Evolutionary conservation across 768 basidiomycete genomes (phyloP).

Genomic region (Amanita thiersii): DNA sequence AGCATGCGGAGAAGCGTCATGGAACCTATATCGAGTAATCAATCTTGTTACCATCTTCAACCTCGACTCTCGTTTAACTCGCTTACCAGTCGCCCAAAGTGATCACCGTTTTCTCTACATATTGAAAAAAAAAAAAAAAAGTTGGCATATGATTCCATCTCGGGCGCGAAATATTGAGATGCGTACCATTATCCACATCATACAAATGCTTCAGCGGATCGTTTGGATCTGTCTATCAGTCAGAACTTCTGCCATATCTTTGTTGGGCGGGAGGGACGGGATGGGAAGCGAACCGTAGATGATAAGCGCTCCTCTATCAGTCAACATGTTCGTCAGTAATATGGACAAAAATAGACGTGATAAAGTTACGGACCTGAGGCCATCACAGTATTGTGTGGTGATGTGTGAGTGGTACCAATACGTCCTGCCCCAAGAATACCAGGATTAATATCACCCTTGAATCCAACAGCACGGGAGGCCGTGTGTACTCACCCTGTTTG

Average conservation of each 20-base stretch:
- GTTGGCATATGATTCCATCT: background rate
- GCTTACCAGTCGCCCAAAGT: constrained; percentile 21
- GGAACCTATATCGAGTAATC: constrained; percentile 6
- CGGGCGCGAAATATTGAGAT: constrained; percentile 8
- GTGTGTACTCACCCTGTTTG: constrained; percentile 1
- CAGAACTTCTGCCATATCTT: constrained; percentile 11
- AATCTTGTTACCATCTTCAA: background rate
- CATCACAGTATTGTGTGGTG: constrained; percentile 12
- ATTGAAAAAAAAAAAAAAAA: background rate
- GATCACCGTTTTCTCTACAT: constrained; percentile 16
- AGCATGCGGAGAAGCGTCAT: constrained; percentile 3
- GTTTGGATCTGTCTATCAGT: constrained; percentile 15
- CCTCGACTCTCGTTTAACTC: background rate
- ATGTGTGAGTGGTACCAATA: constrained; percentile 18
- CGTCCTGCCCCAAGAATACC: constrained; percentile 13
- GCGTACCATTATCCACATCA: constrained; percentile 33
- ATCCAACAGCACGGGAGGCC: background rate
- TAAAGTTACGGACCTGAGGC: constrained; percentile 11
- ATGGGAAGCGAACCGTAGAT: constrained; percentile 19
- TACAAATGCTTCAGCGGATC: constrained; percentile 18
- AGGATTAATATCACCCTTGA: too few species aligned
- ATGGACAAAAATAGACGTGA: constrained; percentile 12
- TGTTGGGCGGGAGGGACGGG: constrained; percentile 18
- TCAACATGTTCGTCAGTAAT: constrained; percentile 22
- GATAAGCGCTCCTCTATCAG: constrained; percentile 35